Evolutionary conservation across 768 basidiomycete genomes (phyloP), one percentile per base, ranked within the genome.

Genomic region (Rhodotorula diobovata): DNA sequence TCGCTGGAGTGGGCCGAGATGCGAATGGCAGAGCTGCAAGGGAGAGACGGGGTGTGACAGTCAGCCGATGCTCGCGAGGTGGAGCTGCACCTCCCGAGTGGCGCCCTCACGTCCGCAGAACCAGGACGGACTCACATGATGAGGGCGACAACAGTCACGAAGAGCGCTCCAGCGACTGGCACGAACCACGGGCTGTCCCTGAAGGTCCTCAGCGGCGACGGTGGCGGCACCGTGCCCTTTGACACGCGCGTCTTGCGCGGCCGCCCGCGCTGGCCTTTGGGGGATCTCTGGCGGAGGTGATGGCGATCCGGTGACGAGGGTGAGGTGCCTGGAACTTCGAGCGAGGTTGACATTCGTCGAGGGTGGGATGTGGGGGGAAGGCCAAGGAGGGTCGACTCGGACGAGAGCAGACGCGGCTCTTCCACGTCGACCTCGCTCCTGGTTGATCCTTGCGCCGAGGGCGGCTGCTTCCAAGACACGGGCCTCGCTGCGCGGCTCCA

Each of bases 241-340:
- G 46, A 12, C 21, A 16, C 15, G 9, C n/a, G 50, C 46, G 5
- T 4, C 41, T n/a, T 53, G 37, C 63, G 63, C 9, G 63, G 55
- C 20, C 43, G 25, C 5, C 63, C 63, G 25, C 63, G 53, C 43
- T 55, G 37, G 8, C 63, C 63, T 14, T 45, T 43, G 15, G 63
- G 63, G 2, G 63, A 65, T 2, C 63, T 54, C 15, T 65, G 63
- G 4, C 63, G 63, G 30, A 65, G 32, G 43, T 57, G 55, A 30
- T 65, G 63, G 30, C 28, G 51, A 12, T 53, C 30, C 14, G 51
- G 51, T 10, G 51, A 15, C 14, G 51, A 8, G 1, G 51, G 28
- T 4, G 51, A 16, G 5, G n/a, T 16, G 7, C 28, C n/a, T 1
- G 51, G n/a, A 14, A 30, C 51, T n/a, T 53, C 51, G 51, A 53